Conservation (phyloP, 345 rosid species). For the Eucalyptus leucophloia region DNA sequence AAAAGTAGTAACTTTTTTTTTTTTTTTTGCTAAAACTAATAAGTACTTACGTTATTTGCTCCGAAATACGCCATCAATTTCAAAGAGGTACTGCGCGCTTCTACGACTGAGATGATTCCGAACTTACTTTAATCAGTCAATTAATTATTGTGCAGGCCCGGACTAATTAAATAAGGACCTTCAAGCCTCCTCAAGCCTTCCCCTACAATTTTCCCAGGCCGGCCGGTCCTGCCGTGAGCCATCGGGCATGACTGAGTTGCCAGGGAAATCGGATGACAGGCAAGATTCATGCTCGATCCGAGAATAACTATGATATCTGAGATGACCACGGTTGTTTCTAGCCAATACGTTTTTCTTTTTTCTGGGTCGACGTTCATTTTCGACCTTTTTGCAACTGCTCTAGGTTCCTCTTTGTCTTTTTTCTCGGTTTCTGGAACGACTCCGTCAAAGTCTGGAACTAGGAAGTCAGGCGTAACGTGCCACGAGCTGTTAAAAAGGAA, state of each 20-base stretch:
- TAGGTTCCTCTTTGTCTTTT: not conserved
- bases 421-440: not conserved
- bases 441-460: not conserved
- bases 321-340: not conserved
- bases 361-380: not conserved
- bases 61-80: not conserved
- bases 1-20: no score
- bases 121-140: not conserved
- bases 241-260: no score
- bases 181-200: not conserved
- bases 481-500: not conserved
- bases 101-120: not conserved
- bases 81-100: not conserved
- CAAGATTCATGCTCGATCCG: not conserved
- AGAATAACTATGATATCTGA: rapidly evolving
- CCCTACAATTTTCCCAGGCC: not conserved
- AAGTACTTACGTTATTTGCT: not conserved
- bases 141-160: not conserved
- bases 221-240: not conserved
- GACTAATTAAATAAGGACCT: not conserved
- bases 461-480: not conserved
- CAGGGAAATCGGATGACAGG: not conserved
- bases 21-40: no score
- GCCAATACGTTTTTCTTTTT: no score
- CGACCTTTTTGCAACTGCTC: not conserved